Base-by-base conservation (phyloP, 2,329 filamentous ascomycete species). In the Trichoderma asperellum region DNA sequence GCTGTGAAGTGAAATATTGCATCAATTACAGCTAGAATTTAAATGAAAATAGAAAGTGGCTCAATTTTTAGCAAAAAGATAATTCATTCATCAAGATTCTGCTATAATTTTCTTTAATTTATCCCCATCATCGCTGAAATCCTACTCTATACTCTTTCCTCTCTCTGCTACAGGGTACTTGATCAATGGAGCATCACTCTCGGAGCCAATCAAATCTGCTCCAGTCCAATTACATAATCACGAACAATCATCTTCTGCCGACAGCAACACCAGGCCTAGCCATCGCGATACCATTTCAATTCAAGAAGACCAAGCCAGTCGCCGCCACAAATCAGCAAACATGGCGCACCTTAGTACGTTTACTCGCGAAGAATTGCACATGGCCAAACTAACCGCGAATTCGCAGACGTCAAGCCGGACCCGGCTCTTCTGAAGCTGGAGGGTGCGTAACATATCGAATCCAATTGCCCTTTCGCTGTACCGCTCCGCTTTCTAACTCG, bases 391-490 rank as follows among this genome's bases (percentile, higher is more conserved):
- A 70, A 81, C 72, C 52, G 47, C 34, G n/a, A 29, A 16, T n/a
- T 29, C 18, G 40, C 68, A 81, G 80, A 81, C 70, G 79, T 81
- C 72, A 81, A 80, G 77, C 80, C 80, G 73, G 80, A 81, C 75
- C 80, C 80, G 77, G 80, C 79, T 70, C 80, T 76, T 74, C 77
- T 81, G 67, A 81, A 81, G 78, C 76, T 79, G 75, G 77, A 78
- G 72, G 76, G 80, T 81, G 73, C 74, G 79, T 76, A 72, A 76
- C 72, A 74, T 74, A 70, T 43, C 47, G 47, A 14, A 70, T 56
- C 69, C 66, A 61, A 68, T 63, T 49, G 67, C 58, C 18, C 34
- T 35, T 11, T 56, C 34, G 47, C 6, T 71, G 60, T 49, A 37
- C 10, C 40, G 27, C 63, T 60, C 60, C 40, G 43, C 40, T 8